A percentile compares a stretch with the other conserved stretches of the same genome.
Conservation (phyloP, 768 basidiomycete species). For the Tulasnella sp. region DNA sequence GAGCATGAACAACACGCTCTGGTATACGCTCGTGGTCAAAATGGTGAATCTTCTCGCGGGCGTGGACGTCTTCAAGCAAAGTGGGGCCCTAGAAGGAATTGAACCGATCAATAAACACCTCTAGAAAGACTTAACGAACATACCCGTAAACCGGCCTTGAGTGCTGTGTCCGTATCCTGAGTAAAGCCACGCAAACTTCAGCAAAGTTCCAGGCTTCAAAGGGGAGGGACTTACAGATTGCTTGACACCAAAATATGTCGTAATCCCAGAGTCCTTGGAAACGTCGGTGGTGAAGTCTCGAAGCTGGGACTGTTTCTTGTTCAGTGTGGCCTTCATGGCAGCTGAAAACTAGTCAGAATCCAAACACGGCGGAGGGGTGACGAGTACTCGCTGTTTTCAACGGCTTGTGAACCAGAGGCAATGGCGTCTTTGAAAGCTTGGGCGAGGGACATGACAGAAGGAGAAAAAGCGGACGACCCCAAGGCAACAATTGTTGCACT, state of each 20-base stretch:
- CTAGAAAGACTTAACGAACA: neutral
- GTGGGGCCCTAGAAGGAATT: constrained; percentile 39
- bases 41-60: constrained; percentile 39
- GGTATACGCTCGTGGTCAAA: constrained; percentile 88
- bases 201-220: neutral
- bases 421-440: constrained; percentile 2
- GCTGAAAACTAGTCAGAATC: neutral
- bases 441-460: constrained; percentile 1
- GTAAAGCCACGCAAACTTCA: neutral
- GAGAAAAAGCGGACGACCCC: neutral
- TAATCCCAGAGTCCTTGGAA: neutral
- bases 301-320: constrained; percentile 12
- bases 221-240: neutral
- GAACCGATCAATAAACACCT: neutral
- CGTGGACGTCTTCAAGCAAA: constrained; percentile 44
- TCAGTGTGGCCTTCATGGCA: neutral
- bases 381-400: neutral
- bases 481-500: too few relatives aligned
- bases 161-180: constrained; percentile 11
- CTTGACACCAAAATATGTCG: constrained; percentile 15
- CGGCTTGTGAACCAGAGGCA: neutral
- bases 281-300: constrained; percentile 10
- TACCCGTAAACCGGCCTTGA: constrained; percentile 12
- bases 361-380: too few relatives aligned
- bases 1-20: constrained; percentile 62